Conservation (phyloP, 179 eudicot species). For the Amaranthus tricolor region DNA sequence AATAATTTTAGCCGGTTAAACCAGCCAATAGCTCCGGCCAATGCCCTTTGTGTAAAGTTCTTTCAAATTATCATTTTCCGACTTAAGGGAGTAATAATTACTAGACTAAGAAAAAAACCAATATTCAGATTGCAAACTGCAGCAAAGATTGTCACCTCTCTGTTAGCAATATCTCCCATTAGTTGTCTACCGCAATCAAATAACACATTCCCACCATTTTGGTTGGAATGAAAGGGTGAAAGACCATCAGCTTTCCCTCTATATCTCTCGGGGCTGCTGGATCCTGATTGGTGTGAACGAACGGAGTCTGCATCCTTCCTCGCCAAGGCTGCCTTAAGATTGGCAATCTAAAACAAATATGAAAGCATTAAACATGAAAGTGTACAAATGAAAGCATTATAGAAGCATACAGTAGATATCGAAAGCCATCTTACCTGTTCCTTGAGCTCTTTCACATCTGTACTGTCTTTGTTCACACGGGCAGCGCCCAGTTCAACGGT, state of each 20-base stretch:
- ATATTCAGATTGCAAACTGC: background rate
- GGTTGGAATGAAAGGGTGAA: constrained; percentile 41
- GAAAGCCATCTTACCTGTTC: constrained; percentile 62
- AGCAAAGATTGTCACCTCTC: constrained; percentile 49
- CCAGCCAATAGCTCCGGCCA: too few species aligned
- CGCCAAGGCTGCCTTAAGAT: constrained; percentile 80
- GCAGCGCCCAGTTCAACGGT: constrained; percentile 99
- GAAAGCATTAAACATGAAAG: constrained; percentile 15
- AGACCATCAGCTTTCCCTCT: constrained; percentile 34
- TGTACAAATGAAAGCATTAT: constrained; percentile 1
- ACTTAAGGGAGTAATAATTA: background rate
- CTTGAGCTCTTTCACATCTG: constrained; percentile 88
- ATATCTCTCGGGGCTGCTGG: constrained; percentile 45
- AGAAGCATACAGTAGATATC: background rate
- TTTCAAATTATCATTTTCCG: background rate
- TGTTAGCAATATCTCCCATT: constrained; percentile 56
- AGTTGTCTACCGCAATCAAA: too few species aligned
- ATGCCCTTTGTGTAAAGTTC: background rate
- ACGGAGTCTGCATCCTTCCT: constrained; percentile 56
- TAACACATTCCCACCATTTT: background rate
- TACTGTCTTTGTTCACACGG: constrained; percentile 67
- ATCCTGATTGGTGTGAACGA: constrained; percentile 37
- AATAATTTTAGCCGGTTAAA: background rate
- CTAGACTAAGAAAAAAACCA: background rate
- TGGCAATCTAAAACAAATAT: constrained; percentile 55